Conservation (phyloP, 1,139 yeast genomes). For the Barnettozyma hawaiiensis region DNA sequence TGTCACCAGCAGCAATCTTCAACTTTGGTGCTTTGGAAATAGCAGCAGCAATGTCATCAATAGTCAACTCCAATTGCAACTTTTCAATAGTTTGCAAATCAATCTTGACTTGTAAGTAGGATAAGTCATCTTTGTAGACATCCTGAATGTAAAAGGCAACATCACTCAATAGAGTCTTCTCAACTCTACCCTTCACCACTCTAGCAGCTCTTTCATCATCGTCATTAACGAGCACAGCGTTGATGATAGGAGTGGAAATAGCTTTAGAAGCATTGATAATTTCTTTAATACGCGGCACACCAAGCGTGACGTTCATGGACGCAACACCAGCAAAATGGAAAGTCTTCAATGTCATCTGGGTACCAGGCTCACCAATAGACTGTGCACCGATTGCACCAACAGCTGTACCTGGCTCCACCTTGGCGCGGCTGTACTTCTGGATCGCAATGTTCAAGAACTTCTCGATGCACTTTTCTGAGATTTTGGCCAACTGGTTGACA, state of each 20-base stretch:
- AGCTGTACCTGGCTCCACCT: conserved; percentile 98
- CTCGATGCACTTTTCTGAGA: conserved; percentile 54
- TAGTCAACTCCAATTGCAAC: conserved; percentile 79
- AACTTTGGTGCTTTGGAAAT: conserved; percentile 81
- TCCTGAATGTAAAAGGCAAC: conserved; percentile 89
- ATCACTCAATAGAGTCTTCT: conserved; percentile 83
- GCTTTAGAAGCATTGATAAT: conserved; percentile 94
- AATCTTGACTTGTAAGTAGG: conserved; percentile 74
- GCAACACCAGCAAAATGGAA: conserved; percentile 99
- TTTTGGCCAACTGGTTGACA: conserved; percentile 69
- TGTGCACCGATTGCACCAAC: conserved; percentile 99
- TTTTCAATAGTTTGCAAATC: conserved; percentile 84
- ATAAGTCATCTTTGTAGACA: conserved; percentile 76
- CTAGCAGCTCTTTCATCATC: conserved; percentile 97
- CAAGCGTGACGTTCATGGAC: conserved; percentile 95
- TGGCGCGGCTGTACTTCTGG: conserved; percentile 78
- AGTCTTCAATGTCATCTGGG: conserved; percentile 97
- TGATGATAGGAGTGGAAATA: conserved; percentile 94
- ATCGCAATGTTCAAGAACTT: conserved; percentile 74
- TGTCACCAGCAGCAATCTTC: conserved; percentile 71
- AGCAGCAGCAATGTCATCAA: conserved; percentile 84
- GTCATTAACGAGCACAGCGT: conserved; percentile 88
- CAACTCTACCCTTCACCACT: conserved; percentile 96
- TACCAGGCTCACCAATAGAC: conserved; percentile 98
- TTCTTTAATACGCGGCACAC: conserved; percentile 99